Percentiles rank a stretch among this genome's conserved stretches.
These are phyloP conservation scores for Candida tropicalis DNA, from an alignment of 1,139 yeast species.

Conservation along the genomic window DNA sequence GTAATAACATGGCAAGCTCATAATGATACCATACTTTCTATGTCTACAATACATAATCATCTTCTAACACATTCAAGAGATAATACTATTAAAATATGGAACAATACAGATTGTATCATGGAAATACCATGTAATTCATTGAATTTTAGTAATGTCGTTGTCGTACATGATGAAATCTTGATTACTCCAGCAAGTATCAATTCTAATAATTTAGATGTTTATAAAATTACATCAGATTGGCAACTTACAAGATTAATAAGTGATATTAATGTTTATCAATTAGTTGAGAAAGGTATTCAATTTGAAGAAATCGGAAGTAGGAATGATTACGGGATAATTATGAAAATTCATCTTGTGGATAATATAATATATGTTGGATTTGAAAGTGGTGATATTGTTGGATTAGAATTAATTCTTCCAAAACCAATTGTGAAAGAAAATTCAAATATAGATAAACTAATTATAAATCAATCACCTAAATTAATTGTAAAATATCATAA, in stretches of 20 bases:
- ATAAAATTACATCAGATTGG: conserved; percentile 27
- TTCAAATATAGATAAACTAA: conserved; percentile 14
- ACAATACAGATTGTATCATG: conserved; percentile 14
- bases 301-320: conserved; percentile 21
- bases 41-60: conserved; percentile 35
- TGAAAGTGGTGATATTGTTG: conserved; percentile 58
- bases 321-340: conserved; percentile 55
- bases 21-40: conserved; percentile 42
- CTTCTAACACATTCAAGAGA: conserved; percentile 60
- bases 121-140: conserved; percentile 53
- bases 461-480: conserved; percentile 26
- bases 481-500: conserved; percentile 25
- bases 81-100: conserved; percentile 53
- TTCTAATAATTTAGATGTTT: conserved; percentile 57
- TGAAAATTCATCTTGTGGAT: conserved; percentile 46
- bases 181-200: conserved; percentile 56
- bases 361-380: conserved; percentile 48
- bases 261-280: conserved; percentile 26
- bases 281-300: conserved; percentile 16
- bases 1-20: conserved; percentile 53
- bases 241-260: conserved; percentile 30
- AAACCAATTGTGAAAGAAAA: neutral
- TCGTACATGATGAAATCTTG: conserved; percentile 26
- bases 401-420: conserved; percentile 25
- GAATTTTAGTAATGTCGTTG: conserved; percentile 56